phyloP scores from a whole-genome alignment of 768 basidiomycete species.

The Baorangia bicolor region DNA sequence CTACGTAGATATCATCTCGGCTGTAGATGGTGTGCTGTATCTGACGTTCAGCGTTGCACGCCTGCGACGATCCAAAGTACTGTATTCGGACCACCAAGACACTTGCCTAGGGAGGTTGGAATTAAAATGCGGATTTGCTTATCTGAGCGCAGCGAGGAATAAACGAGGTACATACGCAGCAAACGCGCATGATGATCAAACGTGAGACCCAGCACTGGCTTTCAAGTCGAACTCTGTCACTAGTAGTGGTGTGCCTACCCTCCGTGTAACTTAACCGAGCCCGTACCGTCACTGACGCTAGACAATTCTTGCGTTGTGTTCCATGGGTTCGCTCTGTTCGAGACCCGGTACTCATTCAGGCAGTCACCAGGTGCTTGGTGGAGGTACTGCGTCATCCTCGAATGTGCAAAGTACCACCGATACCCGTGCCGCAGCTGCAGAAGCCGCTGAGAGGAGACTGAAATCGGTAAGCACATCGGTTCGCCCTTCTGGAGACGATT shows the following conservation, averaged over 20 bases:
- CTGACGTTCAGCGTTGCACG: not conserved
- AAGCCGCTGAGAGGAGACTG: slow-evolving; percentile 60
- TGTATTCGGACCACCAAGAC: not conserved
- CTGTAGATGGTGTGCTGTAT: slow-evolving; percentile 4
- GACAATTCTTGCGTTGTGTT: not conserved
- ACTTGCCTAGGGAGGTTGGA: not conserved
- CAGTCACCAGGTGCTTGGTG: slow-evolving; percentile 51
- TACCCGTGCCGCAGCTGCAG: slow-evolving; percentile 56
- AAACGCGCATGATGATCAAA: slow-evolving; percentile 3
- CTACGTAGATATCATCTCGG: slow-evolving; percentile 14
- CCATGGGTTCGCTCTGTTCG: slow-evolving; percentile 62
- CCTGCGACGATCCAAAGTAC: not conserved
- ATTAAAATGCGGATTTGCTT: not conserved
- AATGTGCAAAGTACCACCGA: slow-evolving; percentile 33
- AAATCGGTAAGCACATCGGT: slow-evolving; percentile 46
- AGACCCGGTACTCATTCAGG: slow-evolving; percentile 42
- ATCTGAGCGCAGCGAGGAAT: slow-evolving; percentile 13
- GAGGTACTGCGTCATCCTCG: slow-evolving; percentile 31
- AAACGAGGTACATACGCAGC: slow-evolving; percentile 21
- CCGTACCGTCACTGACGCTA: not conserved
- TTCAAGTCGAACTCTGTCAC: not conserved
- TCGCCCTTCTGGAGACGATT: slow-evolving; percentile 21
- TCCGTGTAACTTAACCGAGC: not conserved
- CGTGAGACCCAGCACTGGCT: slow-evolving; percentile 17
- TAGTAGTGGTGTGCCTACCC: not conserved